These are phyloP conservation scores for Mercurialis annua DNA, from an alignment of 345 rosid genomes.

Conservation along the genomic window DNA sequence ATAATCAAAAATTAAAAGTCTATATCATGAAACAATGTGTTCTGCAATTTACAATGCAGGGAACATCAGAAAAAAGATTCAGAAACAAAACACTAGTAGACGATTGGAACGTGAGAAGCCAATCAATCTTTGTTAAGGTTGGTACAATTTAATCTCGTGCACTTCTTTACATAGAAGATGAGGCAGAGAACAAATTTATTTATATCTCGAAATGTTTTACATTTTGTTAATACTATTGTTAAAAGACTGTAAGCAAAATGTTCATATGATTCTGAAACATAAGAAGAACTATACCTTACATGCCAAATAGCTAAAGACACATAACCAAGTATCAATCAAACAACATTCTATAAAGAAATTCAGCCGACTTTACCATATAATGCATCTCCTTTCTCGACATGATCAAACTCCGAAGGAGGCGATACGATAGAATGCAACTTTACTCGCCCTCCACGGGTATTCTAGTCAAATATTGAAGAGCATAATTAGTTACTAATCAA, in stretches of 20 bases:
- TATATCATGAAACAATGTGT: too few relatives aligned
- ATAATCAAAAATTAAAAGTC: too few relatives aligned
- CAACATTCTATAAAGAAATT: not conserved
- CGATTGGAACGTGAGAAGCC: not conserved
- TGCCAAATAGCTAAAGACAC: not conserved
- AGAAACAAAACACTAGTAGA: not conserved
- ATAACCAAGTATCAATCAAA: not conserved
- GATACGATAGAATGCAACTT: constrained; percentile 52
- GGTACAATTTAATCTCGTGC: too few relatives aligned
- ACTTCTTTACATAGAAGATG: too few relatives aligned
- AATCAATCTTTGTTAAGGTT: not conserved
- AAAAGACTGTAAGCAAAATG: too few relatives aligned
- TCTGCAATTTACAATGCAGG: too few relatives aligned
- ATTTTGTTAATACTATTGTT: too few relatives aligned
- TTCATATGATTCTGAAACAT: too few relatives aligned
- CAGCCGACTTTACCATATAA: constrained; percentile 47
- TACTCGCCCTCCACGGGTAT: constrained; percentile 78
- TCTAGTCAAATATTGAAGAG: constrained; percentile 34
- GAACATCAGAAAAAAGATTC: not conserved
- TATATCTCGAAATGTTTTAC: too few relatives aligned
- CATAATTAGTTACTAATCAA: constrained; percentile 1
- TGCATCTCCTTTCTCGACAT: constrained; percentile 92
- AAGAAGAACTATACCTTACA: too few relatives aligned
- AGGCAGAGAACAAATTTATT: too few relatives aligned
- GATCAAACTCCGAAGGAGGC: constrained; percentile 71